phyloP scores from a whole-genome alignment of 345 rosid genomes.

The Cardamine chenopodiifolia region DNA sequence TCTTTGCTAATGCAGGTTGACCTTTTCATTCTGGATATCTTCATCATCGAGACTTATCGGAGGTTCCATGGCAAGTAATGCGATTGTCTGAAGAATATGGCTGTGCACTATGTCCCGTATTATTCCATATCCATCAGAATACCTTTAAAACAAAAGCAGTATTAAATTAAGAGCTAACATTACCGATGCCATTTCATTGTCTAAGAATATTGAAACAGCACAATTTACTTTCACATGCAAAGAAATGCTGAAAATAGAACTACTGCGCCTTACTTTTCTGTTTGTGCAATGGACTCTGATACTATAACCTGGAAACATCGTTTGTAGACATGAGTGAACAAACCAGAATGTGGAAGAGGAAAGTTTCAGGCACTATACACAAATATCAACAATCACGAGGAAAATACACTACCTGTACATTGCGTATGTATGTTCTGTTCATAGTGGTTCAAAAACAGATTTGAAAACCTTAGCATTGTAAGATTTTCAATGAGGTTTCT shows the following conservation, averaged over 20 bases:
- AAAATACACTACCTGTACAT: slow-evolving; percentile 54
- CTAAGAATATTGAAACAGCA: neutral
- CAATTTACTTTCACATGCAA: slow-evolving; percentile 9
- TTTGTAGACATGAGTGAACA: slow-evolving; percentile 29
- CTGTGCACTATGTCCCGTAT: slow-evolving; percentile 72
- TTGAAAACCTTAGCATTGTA: slow-evolving; percentile 72
- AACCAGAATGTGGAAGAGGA: slow-evolving; percentile 5
- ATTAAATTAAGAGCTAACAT: neutral
- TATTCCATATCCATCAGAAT: slow-evolving; percentile 82
- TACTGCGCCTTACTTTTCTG: slow-evolving; percentile 48
- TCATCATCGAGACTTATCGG: slow-evolving; percentile 80
- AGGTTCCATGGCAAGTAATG: slow-evolving; percentile 86
- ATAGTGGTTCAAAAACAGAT: slow-evolving; percentile 79
- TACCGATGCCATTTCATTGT: slow-evolving; percentile 11
- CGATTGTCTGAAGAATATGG: slow-evolving; percentile 75
- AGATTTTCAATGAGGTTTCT: slow-evolving; percentile 80
- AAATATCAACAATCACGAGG: neutral
- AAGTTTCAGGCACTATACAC: neutral
- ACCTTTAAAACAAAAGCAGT: slow-evolving; percentile 45
- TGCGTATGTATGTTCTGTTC: slow-evolving; percentile 67
- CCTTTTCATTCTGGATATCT: slow-evolving; percentile 84
- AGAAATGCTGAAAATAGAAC: slow-evolving; percentile 16
- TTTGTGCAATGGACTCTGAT: slow-evolving; percentile 55
- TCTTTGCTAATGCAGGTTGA: slow-evolving; percentile 29
- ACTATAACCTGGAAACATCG: slow-evolving; percentile 57